These are phyloP conservation scores for Extremus antarcticus DNA, from an alignment of 495 filamentous ascomycete genomes.

Conservation along the genomic window DNA sequence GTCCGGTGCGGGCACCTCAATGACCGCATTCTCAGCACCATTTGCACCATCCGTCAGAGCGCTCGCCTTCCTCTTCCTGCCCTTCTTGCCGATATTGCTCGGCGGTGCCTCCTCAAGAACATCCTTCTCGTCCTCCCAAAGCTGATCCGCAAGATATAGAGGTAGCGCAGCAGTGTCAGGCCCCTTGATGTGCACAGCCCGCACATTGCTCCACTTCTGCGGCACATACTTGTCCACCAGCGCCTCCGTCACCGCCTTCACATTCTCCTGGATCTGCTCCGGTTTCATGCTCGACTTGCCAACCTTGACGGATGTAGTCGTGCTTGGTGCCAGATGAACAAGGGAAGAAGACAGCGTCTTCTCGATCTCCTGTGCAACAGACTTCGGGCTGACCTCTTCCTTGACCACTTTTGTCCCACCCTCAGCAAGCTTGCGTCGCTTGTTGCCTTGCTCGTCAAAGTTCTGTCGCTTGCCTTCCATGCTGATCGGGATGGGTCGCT, in stretches of 20 bases:
- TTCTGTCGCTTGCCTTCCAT: constrained; percentile 33
- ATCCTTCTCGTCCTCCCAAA: constrained; percentile 76
- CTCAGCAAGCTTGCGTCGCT: constrained; percentile 42
- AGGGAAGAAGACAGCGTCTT: constrained; percentile 57
- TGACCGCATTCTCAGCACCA: background rate
- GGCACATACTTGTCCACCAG: constrained; percentile 68
- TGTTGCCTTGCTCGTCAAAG: constrained; percentile 22
- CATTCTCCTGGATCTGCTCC: constrained; percentile 67
- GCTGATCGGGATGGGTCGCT: constrained; percentile 78
- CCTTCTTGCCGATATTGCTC: constrained; percentile 34
- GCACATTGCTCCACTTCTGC: constrained; percentile 74
- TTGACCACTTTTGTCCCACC: constrained; percentile 49
- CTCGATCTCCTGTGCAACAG: constrained; percentile 59
- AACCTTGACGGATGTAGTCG: constrained; percentile 30
- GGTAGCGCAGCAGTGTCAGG: constrained; percentile 76
- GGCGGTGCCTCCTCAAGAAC: constrained; percentile 43
- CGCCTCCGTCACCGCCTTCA: constrained; percentile 55
- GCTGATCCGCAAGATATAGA: constrained; percentile 79
- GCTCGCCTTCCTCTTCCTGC: constrained; percentile 52
- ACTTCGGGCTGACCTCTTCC: constrained; percentile 34
- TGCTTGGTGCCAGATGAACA: constrained; percentile 55
- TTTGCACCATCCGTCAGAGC: constrained; percentile 1
- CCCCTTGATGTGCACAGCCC: constrained; percentile 77
- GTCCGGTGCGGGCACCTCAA: constrained; percentile 23
- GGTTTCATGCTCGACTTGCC: constrained; percentile 60